Evolutionary conservation across 306 rosid genomes (phyloP).

Genomic region (Fragaria ananassa): DNA sequence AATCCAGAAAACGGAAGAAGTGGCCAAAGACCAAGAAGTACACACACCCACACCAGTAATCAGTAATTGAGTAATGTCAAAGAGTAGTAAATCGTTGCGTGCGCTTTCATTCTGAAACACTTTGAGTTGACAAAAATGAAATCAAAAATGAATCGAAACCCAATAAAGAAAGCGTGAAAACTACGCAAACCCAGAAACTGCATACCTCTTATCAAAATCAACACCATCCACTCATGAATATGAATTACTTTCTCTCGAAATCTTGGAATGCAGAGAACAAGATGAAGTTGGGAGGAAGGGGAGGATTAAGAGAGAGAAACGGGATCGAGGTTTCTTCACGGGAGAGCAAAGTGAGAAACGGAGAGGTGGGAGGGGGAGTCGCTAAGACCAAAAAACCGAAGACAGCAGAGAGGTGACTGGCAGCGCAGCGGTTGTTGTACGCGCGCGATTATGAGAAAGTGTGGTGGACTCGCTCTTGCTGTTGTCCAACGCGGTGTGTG

Average conservation of each 20-base stretch:
- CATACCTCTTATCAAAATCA: constrained; percentile 21
- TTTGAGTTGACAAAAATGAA: constrained; percentile 2
- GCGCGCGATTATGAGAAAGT: constrained; percentile 8
- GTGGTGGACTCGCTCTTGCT: constrained; percentile 19
- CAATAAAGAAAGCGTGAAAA: constrained; percentile 21
- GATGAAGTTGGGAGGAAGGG: constrained; percentile 7
- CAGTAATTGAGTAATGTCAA: background rate
- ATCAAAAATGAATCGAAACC: constrained; percentile 7
- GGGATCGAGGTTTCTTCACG: constrained; percentile 56
- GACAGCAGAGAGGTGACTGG: constrained; percentile 24
- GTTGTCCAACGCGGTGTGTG: constrained; percentile 30
- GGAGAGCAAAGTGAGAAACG: constrained; percentile 49
- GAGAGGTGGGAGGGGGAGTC: background rate
- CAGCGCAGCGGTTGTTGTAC: constrained; percentile 16
- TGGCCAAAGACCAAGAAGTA: background rate
- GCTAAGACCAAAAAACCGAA: constrained; percentile 1
- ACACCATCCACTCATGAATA: constrained; percentile 5
- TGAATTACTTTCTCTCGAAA: background rate
- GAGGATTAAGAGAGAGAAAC: constrained; percentile 7
- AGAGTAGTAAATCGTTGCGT: constrained; percentile 3
- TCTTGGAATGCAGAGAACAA: constrained; percentile 16
- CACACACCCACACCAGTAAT: background rate
- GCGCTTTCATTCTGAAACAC: background rate
- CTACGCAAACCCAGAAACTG: constrained; percentile 27
- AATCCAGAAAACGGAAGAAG: constrained; percentile 14